phyloP scores from a whole-genome alignment of 495 filamentous ascomycete genomes.

The Podospora appendiculata region DNA sequence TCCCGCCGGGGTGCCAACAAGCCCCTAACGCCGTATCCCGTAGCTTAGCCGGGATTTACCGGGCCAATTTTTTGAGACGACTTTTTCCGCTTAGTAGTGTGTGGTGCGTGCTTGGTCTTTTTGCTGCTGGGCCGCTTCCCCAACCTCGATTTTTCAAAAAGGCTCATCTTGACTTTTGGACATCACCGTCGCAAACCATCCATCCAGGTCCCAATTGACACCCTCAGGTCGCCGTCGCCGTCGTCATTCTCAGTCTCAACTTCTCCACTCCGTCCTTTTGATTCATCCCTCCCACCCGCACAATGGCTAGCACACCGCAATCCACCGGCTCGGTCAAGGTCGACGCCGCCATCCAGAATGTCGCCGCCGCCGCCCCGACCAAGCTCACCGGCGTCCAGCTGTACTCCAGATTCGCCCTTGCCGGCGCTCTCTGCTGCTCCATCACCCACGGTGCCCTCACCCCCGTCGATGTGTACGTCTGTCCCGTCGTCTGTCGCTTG shows the following conservation, averaged over 20 bases:
- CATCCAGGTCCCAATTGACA: constrained; percentile 17
- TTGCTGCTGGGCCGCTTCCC: background rate
- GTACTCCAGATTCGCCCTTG: constrained; percentile 83
- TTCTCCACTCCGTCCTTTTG: constrained; percentile 22
- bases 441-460: constrained; percentile 89
- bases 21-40: background rate
- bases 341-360: constrained; percentile 25
- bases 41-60: constrained; percentile 22
- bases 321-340: constrained; percentile 23
- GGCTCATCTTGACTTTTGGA: constrained; percentile 10
- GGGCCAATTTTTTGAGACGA: constrained; percentile 14
- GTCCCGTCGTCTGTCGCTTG: background rate
- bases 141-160: constrained; percentile 21
- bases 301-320: constrained; percentile 18
- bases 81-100: background rate
- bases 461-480: constrained; percentile 91
- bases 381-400: constrained; percentile 46
- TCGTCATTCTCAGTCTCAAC: too few relatives aligned
- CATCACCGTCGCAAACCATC: constrained; percentile 8
- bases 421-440: constrained; percentile 89
- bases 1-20: background rate
- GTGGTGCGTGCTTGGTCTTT: too few relatives aligned
- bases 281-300: constrained; percentile 1
- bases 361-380: constrained; percentile 18
- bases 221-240: constrained; percentile 1